Evolutionary conservation across 768 basidiomycete species (phyloP), one percentile per base, ranked within the genome.

Genomic region (Fistulinella prunicolor): DNA sequence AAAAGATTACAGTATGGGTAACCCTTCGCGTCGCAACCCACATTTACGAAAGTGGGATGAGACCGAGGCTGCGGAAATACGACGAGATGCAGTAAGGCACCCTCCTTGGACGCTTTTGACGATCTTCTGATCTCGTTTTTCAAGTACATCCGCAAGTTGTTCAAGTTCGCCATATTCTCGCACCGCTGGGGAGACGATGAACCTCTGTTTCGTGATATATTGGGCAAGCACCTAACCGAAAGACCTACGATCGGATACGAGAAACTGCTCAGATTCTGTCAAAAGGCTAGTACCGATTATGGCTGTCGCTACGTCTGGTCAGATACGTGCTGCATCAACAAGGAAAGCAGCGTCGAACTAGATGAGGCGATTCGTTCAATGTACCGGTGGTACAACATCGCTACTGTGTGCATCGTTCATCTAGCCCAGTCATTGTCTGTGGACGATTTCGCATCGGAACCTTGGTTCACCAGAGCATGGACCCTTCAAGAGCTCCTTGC

Each of bases 311-410:
- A 54, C 17, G 60, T 46, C 21, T 67, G 64, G 63, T 53, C 57
- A 20, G 64, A 66, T 10, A 57, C 56, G 0, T 57, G 56, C n/a
- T 57, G 55, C n/a, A n/a, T n/a, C n/a, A n/a, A n/a, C n/a, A n/a
- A n/a, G n/a, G n/a, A n/a, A n/a, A n/a, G n/a, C n/a, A 66, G 65
- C 22, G 54, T 61, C 9, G 64, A 65, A 38, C 47, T 65, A n/a
- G 60, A 62, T 20, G 65, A 64, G 32, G 60, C 62, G 29, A 64
- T 66, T 41, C 57, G 54, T 6, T 59, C 64, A 0, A 65, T 66
- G 64, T 65, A 62, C 41, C 34, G 48, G 10, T 65, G 62, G 64
- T 65, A 65, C 36, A 51, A 48, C 2, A 49, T 47, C 9, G 52
- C 64, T 16, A 34, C 53, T 6, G 44, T 65, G 9, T 65, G 63